Percentiles rank a stretch among this genome's conserved stretches.
These are phyloP conservation scores for Scutellaria galericulata DNA, from an alignment of 257 asterid species.

Conservation along the genomic window DNA sequence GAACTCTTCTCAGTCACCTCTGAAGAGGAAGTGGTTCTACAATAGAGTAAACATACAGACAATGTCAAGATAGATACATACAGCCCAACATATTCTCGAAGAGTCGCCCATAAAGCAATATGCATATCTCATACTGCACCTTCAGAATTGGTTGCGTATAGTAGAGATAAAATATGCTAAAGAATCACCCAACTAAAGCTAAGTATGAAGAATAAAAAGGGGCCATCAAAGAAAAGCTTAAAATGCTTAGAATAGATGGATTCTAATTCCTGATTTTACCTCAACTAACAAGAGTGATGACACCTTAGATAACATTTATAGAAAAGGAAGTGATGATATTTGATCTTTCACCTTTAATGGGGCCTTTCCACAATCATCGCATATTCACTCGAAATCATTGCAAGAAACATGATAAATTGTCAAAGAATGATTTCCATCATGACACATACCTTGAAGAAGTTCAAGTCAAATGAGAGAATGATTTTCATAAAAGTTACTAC, in stretches of 20 bases:
- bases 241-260: too few species aligned
- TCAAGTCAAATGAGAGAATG: slow-evolving; percentile 34
- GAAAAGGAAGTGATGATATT: slow-evolving; percentile 2
- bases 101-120: too few species aligned
- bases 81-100: too few species aligned
- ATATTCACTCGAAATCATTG: slow-evolving; percentile 34
- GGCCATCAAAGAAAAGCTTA: too few species aligned
- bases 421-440: slow-evolving; percentile 31
- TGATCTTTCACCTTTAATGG: not conserved
- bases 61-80: not conserved
- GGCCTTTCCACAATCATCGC: slow-evolving; percentile 21
- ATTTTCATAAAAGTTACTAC: slow-evolving; percentile 11
- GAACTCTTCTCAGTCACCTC: slow-evolving; percentile 49
- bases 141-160: too few species aligned
- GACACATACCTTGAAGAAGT: not conserved
- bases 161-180: too few species aligned
- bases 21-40: slow-evolving; percentile 47
- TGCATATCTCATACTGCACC: too few species aligned
- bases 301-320: not conserved
- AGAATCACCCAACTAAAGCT: too few species aligned
- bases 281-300: not conserved
- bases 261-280: not conserved
- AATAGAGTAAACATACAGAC: slow-evolving; percentile 3
- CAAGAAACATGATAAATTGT: slow-evolving; percentile 6
- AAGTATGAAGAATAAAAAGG: too few species aligned